These are phyloP conservation scores for Boletellus dicymbophilus DNA, from an alignment of 1,284 basidiomycete genomes.

Conservation along the genomic window DNA sequence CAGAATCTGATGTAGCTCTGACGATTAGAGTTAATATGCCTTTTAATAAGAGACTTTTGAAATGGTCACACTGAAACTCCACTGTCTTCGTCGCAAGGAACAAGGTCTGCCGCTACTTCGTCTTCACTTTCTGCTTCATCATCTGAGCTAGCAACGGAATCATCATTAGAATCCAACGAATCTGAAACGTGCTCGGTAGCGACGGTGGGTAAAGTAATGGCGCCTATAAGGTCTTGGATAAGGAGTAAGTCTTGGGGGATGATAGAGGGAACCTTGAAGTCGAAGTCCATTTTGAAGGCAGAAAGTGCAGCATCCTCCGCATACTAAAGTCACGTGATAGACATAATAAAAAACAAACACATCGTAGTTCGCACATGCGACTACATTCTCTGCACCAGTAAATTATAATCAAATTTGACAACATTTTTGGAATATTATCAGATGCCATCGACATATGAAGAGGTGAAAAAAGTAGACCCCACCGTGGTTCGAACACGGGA, in stretches of 20 bases:
- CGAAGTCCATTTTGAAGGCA: constrained; percentile 17
- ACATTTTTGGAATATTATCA: no score
- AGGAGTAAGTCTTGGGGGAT: constrained; percentile 73
- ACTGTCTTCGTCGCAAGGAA: constrained; percentile 40
- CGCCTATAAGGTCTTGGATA: constrained; percentile 65
- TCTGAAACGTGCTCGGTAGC: constrained; percentile 4
- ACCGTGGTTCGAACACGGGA: constrained; percentile 45
- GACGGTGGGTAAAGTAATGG: constrained; percentile 17
- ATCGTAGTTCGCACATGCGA: constrained; percentile 45
- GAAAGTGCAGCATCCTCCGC: neutral
- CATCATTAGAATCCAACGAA: constrained; percentile 29
- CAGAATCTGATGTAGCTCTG: constrained; percentile 36
- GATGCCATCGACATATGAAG: no score
- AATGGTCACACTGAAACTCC: constrained; percentile 24
- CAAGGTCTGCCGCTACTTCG: constrained; percentile 66
- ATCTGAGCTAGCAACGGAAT: constrained; percentile 53
- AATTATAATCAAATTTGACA: no score
- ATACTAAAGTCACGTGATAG: constrained; percentile 23
- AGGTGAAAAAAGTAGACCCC: constrained; percentile 31
- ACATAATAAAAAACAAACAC: constrained; percentile 27
- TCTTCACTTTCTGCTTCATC: constrained; percentile 60
- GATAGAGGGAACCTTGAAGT: constrained; percentile 59
- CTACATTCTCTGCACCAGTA: constrained; percentile 43
- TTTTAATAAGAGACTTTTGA: constrained; percentile 4
- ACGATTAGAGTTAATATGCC: constrained; percentile 21